These are phyloP conservation scores for Simplicillium sp. DNA, from an alignment of 2,329 filamentous ascomycete genomes.

Conservation along the genomic window DNA sequence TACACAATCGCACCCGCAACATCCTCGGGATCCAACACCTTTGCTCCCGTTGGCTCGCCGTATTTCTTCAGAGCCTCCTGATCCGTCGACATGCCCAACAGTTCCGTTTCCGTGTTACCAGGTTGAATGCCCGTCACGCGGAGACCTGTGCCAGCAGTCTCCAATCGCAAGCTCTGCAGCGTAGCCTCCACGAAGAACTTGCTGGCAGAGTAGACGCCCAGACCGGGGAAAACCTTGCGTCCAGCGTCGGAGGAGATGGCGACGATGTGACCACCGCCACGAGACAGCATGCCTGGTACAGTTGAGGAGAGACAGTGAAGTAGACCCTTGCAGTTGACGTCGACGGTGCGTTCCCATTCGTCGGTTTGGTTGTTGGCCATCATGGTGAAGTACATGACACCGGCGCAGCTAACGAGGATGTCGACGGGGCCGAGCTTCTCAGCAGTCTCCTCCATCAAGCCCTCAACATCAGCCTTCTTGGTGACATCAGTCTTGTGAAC, in stretches of 20 bases:
- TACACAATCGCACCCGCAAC: conserved; percentile 66
- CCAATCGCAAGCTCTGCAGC: conserved; percentile 63
- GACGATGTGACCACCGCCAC: conserved; percentile 63
- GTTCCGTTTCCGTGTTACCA: conserved; percentile 65
- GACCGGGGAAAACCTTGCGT: conserved; percentile 70
- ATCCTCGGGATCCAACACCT: conserved; percentile 65
- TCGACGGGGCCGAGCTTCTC: conserved; percentile 63
- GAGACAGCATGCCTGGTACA: conserved; percentile 62
- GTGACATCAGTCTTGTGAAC: conserved; percentile 66
- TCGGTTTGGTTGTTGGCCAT: conserved; percentile 68
- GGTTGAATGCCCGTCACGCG: conserved; percentile 69
- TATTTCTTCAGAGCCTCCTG: conserved; percentile 69
- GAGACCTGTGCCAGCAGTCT: conserved; percentile 65
- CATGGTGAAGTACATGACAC: conserved; percentile 85
- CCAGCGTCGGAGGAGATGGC: conserved; percentile 77
- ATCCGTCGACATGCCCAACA: conserved; percentile 68
- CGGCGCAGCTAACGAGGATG: conserved; percentile 70
- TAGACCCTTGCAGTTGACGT: conserved; percentile 80
- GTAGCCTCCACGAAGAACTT: conserved; percentile 83
- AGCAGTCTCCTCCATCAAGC: conserved; percentile 48
- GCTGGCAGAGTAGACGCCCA: conserved; percentile 73
- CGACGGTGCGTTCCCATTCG: conserved; percentile 74
- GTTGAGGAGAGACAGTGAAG: conserved; percentile 62
- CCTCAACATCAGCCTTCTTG: conserved; percentile 53
- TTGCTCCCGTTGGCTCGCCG: conserved; percentile 64